Evolutionary conservation across 2,329 filamentous ascomycete species (phyloP).

Genomic region (Diplodia scrobiculata): DNA sequence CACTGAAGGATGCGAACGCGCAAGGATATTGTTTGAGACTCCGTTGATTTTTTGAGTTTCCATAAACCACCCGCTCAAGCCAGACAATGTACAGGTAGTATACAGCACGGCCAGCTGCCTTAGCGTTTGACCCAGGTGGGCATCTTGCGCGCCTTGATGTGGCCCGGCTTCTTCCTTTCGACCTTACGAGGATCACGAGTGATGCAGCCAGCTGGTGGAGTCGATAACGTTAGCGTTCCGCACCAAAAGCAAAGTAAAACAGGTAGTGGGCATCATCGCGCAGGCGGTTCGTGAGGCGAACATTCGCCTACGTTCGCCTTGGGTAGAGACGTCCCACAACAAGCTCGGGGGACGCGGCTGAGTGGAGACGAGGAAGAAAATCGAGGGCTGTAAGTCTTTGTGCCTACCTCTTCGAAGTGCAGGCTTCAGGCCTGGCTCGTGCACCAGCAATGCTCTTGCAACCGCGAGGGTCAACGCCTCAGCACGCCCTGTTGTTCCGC

Average conservation of each 20-base stretch:
- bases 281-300: slow-evolving; percentile 20
- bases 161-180: slow-evolving; percentile 97
- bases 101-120: slow-evolving; percentile 30
- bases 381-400: slow-evolving; percentile 6
- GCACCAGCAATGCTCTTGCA: slow-evolving; percentile 81
- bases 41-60: slow-evolving; percentile 21
- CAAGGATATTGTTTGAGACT: slow-evolving; percentile 12
- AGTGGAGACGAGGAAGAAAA: neutral
- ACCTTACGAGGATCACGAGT: slow-evolving; percentile 89
- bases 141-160: slow-evolving; percentile 96
- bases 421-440: slow-evolving; percentile 90
- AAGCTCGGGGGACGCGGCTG: slow-evolving; percentile 3
- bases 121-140: slow-evolving; percentile 93
- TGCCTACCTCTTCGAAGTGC: slow-evolving; percentile 82
- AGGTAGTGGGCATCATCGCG: slow-evolving; percentile 14
- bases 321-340: slow-evolving; percentile 2
- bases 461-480: slow-evolving; percentile 91
- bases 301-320: neutral
- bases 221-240: slow-evolving; percentile 48
- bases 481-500: slow-evolving; percentile 91
- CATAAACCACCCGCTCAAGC: slow-evolving; percentile 18
- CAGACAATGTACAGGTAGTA: slow-evolving; percentile 24
- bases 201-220: slow-evolving; percentile 76
- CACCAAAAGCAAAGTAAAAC: slow-evolving; percentile 18
- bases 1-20: slow-evolving; percentile 10